Base-by-base conservation (phyloP, 2,329 filamentous ascomycete genomes). In the Neonectria hederae region DNA sequence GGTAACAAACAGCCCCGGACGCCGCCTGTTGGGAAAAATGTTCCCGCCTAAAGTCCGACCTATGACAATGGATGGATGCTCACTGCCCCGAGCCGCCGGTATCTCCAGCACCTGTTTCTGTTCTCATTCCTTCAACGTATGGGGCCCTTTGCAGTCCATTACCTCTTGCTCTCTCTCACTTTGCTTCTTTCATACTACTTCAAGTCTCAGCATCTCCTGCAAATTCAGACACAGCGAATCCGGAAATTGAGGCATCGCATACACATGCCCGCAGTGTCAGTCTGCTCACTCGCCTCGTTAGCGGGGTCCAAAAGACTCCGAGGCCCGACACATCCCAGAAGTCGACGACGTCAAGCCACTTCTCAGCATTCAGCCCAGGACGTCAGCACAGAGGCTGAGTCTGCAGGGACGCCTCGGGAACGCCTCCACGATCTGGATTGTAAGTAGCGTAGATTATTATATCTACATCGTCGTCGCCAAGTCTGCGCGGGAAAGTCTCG, bases 61-160 rank as follows among this genome's bases (percentile, higher is more conserved):
- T 57, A 57, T 62, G 53, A 46, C 59, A n/a, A n/a, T n/a, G n/a
- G n/a, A 62, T 52, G 38, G 46, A 13, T 22, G 38, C 53, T 45
- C 26, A 62, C 53, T 53, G 59, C 21, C 59, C 46, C 59, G 43
- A 56, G 59, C 45, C 40, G 53, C 59, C 59, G 42, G 28, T 30
- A 53, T 62, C 53, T 62, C 59, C 46, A 62, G 45, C 43, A 6
- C 4, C 3, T 28, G 58, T 22, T 35, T 30, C 30, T 38, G 13
- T 38, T 38, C 35, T 38, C 14, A 3, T 38, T 38, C 35, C 35
- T 38, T 38, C 17, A 38, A 38, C 35, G 35, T 38, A n/a, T 38
- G 6, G 32, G 19, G 35, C 21, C 24, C 7, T 54, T 42, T 42
- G 6, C 7, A 9, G 17, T 26, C 24, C 24, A 13, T 21, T 17